These are phyloP conservation scores for Boletus mariae DNA, from an alignment of 1,284 basidiomycete species.

Conservation along the genomic window DNA sequence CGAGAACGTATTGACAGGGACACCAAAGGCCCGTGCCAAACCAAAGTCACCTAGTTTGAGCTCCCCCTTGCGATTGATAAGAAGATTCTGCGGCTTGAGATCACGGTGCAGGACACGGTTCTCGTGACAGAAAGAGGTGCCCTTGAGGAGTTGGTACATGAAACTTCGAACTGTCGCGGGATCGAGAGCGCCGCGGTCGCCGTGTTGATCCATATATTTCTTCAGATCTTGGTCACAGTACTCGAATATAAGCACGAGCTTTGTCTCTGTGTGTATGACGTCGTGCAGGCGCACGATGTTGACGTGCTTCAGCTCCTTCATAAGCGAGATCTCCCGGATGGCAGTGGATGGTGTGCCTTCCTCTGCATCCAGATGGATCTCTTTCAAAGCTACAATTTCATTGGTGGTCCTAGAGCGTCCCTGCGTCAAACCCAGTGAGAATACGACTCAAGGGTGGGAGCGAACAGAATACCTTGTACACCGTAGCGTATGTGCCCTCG, in stretches of 20 bases:
- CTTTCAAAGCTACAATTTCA: constrained; percentile 88
- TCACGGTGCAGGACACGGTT: constrained; percentile 98
- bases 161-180: constrained; percentile 93
- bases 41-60: constrained; percentile 97
- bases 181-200: constrained; percentile 92
- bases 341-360: constrained; percentile 94
- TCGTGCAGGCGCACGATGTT: constrained; percentile 97
- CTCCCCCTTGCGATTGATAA: constrained; percentile 97
- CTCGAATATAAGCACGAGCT: constrained; percentile 98
- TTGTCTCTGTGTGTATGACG: constrained; percentile 97
- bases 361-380: constrained; percentile 94
- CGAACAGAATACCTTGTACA: constrained; percentile 70
- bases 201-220: constrained; percentile 99
- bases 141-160: constrained; percentile 97
- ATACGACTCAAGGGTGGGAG: background rate
- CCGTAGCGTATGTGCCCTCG: constrained; percentile 86
- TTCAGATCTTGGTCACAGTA: constrained; percentile 98
- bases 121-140: constrained; percentile 98
- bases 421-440: constrained; percentile 38
- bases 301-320: constrained; percentile 95
- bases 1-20: constrained; percentile 94
- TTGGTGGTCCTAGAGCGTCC: constrained; percentile 84
- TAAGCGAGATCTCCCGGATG: constrained; percentile 92
- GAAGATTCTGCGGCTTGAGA: constrained; percentile 95
- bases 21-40: constrained; percentile 91